These are phyloP conservation scores for Salix purpurea DNA, from an alignment of 345 rosid genomes.

Conservation along the genomic window DNA sequence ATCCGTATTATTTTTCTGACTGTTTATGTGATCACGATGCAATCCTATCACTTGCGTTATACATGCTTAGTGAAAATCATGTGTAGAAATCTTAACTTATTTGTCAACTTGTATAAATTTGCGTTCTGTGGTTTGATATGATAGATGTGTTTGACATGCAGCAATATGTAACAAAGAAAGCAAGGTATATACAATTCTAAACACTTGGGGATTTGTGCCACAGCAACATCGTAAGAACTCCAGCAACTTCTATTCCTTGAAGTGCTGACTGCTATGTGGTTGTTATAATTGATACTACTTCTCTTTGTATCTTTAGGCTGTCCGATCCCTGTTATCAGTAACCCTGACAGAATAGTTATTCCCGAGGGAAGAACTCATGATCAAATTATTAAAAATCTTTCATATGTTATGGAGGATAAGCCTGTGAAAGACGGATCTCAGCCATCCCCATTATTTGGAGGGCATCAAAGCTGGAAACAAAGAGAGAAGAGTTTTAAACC, in stretches of 20 bases:
- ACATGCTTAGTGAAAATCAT: background rate
- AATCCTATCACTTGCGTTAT: background rate
- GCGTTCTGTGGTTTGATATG: background rate
- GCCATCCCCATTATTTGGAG: slow-evolving; percentile 74
- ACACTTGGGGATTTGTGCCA: slow-evolving; percentile 69
- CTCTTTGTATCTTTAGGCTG: slow-evolving; percentile 52
- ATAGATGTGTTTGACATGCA: slow-evolving; percentile 36
- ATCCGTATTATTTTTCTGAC: background rate
- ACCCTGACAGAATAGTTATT: slow-evolving; percentile 64
- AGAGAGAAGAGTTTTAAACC: slow-evolving; percentile 75
- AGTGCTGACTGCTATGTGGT: slow-evolving; percentile 9
- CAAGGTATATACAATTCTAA: slow-evolving; percentile 58
- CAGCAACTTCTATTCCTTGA: slow-evolving; percentile 17
- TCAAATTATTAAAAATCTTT: slow-evolving; percentile 45
- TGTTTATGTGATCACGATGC: background rate
- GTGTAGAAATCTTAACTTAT: background rate
- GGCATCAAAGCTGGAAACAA: slow-evolving; percentile 72
- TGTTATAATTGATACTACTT: slow-evolving; percentile 13
- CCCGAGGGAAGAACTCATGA: slow-evolving; percentile 59
- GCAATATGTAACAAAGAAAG: slow-evolving; percentile 83
- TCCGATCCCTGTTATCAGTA: slow-evolving; percentile 55
- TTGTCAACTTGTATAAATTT: background rate
- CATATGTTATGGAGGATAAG: slow-evolving; percentile 58
- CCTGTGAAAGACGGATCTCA: slow-evolving; percentile 38
- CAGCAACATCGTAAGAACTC: slow-evolving; percentile 70